Evolutionary conservation across 2,329 filamentous ascomycete genomes (phyloP).

Genomic region (Scedosporium dehoogii): DNA sequence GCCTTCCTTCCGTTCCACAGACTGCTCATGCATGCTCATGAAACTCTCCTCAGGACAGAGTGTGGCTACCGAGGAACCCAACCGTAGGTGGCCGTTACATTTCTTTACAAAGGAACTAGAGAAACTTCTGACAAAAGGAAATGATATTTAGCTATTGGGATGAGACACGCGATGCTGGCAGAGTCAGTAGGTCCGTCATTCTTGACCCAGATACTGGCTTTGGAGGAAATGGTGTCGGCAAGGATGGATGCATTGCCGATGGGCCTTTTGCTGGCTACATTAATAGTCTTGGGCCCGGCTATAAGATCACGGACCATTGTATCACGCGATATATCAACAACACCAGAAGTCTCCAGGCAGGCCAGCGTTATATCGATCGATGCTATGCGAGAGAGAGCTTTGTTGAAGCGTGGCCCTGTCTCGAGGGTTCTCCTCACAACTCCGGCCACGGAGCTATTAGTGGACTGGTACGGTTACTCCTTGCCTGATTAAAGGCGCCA

Average conservation of each 20-base stretch:
- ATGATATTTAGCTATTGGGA: slow-evolving; percentile 7
- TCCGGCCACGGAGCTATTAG: slow-evolving; percentile 17
- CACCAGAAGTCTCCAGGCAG: neutral
- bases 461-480: slow-evolving; percentile 7
- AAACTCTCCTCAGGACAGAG: slow-evolving; percentile 17
- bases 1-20: slow-evolving; percentile 26
- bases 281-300: slow-evolving; percentile 29
- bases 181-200: slow-evolving; percentile 8
- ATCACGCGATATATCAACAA: slow-evolving; percentile 25
- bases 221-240: slow-evolving; percentile 8
- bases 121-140: neutral
- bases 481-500: slow-evolving; percentile 15
- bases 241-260: slow-evolving; percentile 11
- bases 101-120: slow-evolving; percentile 12
- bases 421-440: slow-evolving; percentile 17
- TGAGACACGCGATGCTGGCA: slow-evolving; percentile 8
- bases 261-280: slow-evolving; percentile 18
- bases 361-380: neutral
- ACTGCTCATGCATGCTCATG: slow-evolving; percentile 21
- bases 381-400: slow-evolving; percentile 14
- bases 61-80: slow-evolving; percentile 22
- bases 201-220: slow-evolving; percentile 10
- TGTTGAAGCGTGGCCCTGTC: slow-evolving; percentile 18
- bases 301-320: slow-evolving; percentile 27
- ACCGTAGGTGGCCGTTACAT: slow-evolving; percentile 17